Percentiles rank a stretch among this genome's conserved stretches.
These are phyloP conservation scores for Ogataea angusta DNA, from an alignment of 805 yeast species.

Conservation along the genomic window DNA sequence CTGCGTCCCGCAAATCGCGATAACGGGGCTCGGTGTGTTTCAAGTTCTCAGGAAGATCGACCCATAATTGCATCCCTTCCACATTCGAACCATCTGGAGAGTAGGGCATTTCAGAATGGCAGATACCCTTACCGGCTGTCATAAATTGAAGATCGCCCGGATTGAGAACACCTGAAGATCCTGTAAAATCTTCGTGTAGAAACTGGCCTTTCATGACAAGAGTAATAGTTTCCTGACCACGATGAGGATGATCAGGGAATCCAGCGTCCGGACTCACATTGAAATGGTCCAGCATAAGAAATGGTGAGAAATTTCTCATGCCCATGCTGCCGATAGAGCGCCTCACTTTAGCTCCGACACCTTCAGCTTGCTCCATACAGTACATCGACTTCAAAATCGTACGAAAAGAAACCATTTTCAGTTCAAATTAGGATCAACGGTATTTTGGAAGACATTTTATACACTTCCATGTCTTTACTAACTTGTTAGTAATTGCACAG, in stretches of 20 bases:
- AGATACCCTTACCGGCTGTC: conserved; percentile 90
- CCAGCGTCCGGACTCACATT: conserved; percentile 62
- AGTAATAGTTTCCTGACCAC: conserved; percentile 81
- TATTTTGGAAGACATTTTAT: neutral
- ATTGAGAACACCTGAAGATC: conserved; percentile 68
- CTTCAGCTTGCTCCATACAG: conserved; percentile 75
- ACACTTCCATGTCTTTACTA: conserved; percentile 1
- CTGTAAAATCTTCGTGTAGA: conserved; percentile 86
- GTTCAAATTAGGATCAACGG: neutral
- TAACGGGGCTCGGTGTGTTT: conserved; percentile 71
- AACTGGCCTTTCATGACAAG: conserved; percentile 60
- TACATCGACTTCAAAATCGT: conserved; percentile 47
- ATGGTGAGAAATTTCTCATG: conserved; percentile 76
- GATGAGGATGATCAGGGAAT: conserved; percentile 81
- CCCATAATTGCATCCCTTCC: conserved; percentile 84
- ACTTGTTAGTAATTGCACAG: conserved; percentile 10
- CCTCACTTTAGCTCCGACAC: conserved; percentile 84
- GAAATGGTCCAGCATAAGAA: conserved; percentile 79
- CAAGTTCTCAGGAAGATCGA: conserved; percentile 65
- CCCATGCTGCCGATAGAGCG: conserved; percentile 70
- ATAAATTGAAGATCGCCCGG: conserved; percentile 89
- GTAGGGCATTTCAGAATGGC: conserved; percentile 85
- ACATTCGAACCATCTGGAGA: conserved; percentile 45
- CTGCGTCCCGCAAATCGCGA: conserved; percentile 67
- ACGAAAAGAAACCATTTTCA: conserved; percentile 36